Evolutionary conservation across 169 alveolate species (phyloP), one percentile per base, ranked within the genome.

Genomic region (Plasmodium gonderi): DNA sequence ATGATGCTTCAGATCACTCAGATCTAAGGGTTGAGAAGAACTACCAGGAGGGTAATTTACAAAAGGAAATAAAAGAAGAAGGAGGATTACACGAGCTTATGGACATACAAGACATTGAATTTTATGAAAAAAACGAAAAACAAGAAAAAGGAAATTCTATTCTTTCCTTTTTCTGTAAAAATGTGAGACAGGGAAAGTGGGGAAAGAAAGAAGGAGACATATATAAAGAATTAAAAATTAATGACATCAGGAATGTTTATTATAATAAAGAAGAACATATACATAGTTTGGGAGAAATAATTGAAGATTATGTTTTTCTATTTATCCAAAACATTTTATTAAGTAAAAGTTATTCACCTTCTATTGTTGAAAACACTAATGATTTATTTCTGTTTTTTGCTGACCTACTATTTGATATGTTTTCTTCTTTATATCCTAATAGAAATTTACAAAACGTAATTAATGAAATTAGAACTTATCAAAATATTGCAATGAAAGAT

Each of bases 331-430:
- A 60, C 3, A 31, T 75, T 38, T 1, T 87, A 33, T 54, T 87
- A 60, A 60, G 45, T 9, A 87, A 87, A 75, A 51, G 49, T 75
- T 87, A 60, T 65, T 12, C 38, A 17, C 93, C 93, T 44, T 8
- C 20, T n/a, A 6, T 38, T 26, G 29, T 87, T 38, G 93, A 87
- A 75, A 87, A 78, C 69, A 87, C 93, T 14, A 87, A 87, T 67
- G 93, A 87, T 60, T 23, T 87, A 23, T 87, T 75, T 75, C 29
- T 87, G 68, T 87, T 87, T 75, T 87, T 87, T 60, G 29, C 68
- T 42, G 79, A 87, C 29, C 45, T 87, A 9, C 67, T 87, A 40
- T 23, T 14, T 17, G 87, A 49, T 31, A 26, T 87, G 31, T 75
- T 87, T 54, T 60, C 72, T 23, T 26, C 67, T 12, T 26, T 75